phyloP scores from a whole-genome alignment of 352 stramenopile species.

The Phytophthora sojae region DNA sequence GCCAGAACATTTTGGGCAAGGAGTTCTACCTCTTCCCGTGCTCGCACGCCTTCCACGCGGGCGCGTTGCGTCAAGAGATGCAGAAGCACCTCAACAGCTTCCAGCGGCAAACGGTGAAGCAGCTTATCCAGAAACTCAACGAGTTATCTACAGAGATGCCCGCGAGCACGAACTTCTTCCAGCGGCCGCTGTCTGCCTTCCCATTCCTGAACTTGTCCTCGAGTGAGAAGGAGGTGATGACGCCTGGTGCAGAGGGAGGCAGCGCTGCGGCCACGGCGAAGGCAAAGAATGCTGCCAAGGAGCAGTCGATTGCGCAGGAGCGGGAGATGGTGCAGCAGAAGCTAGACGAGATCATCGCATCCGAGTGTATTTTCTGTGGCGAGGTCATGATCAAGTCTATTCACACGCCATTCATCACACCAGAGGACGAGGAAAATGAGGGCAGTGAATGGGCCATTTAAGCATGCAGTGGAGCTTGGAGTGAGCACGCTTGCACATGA shows the following conservation, averaged over 20 bases:
- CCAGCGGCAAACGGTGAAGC: constrained; percentile 90
- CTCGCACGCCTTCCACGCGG: constrained; percentile 94
- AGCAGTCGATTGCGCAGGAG: constrained; percentile 84
- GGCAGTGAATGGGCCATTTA: constrained; percentile 88
- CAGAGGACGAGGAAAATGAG: constrained; percentile 85
- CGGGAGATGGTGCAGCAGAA: constrained; percentile 93
- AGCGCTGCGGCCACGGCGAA: constrained; percentile 55
- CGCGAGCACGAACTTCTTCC: constrained; percentile 79
- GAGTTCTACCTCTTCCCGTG: constrained; percentile 97
- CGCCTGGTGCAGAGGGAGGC: constrained; percentile 47
- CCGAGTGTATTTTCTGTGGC: constrained; percentile 95
- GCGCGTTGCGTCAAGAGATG: constrained; percentile 90
- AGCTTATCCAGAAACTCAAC: constrained; percentile 89
- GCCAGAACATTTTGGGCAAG: constrained; percentile 88
- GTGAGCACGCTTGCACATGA: constrained; percentile 5
- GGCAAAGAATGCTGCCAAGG: constrained; percentile 70
- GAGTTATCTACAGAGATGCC: constrained; percentile 85
- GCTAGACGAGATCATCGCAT: constrained; percentile 94
- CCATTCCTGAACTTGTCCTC: constrained; percentile 73
- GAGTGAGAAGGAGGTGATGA: constrained; percentile 79
- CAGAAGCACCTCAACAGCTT: constrained; percentile 91
- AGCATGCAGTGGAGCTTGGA: constrained; percentile 24
- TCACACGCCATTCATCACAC: constrained; percentile 91
- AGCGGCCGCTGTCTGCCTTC: constrained; percentile 64
- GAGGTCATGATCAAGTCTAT: constrained; percentile 97